Conservation (phyloP, 805 yeast species). For the Saccharomycopsis schoenii region DNA sequence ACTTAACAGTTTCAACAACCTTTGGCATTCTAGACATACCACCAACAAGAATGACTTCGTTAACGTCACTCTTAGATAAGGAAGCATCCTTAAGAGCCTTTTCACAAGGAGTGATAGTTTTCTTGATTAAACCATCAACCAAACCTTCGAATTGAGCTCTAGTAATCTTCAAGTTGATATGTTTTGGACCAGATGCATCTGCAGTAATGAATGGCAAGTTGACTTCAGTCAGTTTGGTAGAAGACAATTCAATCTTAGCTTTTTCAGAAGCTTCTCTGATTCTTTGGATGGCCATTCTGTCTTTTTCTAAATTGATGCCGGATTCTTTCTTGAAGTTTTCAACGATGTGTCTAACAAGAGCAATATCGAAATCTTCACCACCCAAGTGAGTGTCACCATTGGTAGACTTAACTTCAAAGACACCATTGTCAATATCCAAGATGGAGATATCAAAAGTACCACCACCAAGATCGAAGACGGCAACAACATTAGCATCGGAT, state of each 20-base stretch:
- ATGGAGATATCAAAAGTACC: constrained; percentile 97
- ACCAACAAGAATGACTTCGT: constrained; percentile 80
- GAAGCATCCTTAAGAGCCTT: constrained; percentile 78
- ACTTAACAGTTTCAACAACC: constrained; percentile 67
- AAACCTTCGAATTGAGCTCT: constrained; percentile 59
- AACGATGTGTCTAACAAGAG: constrained; percentile 75
- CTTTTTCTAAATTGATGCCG: constrained; percentile 54
- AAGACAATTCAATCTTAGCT: constrained; percentile 81
- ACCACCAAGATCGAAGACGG: constrained; percentile 97
- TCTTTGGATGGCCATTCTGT: constrained; percentile 75
- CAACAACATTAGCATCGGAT: constrained; percentile 68
- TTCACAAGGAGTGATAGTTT: constrained; percentile 67
- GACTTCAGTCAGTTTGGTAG: constrained; percentile 60
- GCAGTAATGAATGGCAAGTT: constrained; percentile 83
- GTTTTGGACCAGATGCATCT: constrained; percentile 75
- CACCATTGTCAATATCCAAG: constrained; percentile 95
- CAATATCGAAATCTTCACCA: constrained; percentile 88
- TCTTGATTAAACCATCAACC: constrained; percentile 61
- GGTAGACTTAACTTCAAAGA: constrained; percentile 94
- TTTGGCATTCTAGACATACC: constrained; percentile 93
- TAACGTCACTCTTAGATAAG: constrained; percentile 51
- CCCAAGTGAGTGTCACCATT: constrained; percentile 93
- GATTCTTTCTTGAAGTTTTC: constrained; percentile 67
- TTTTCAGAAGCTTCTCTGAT: constrained; percentile 82
- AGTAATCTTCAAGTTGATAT: constrained; percentile 58